Evolutionary conservation across 805 yeast genomes (phyloP).

Genomic region (Osmozyma mogii): DNA sequence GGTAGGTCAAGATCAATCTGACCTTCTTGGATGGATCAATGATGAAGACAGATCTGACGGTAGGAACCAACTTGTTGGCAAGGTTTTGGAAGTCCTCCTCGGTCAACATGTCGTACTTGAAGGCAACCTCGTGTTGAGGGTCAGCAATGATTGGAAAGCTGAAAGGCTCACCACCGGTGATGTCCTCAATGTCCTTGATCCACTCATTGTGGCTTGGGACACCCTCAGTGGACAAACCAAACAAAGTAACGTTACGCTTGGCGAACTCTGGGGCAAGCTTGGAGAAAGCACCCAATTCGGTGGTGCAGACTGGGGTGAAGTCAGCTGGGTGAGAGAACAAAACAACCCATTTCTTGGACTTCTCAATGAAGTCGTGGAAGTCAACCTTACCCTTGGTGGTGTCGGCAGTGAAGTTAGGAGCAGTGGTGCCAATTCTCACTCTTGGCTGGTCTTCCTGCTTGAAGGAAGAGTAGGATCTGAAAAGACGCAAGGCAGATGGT

Average conservation of each 20-base stretch:
- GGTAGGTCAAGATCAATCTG: slow-evolving; percentile 58
- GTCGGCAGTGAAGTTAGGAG: slow-evolving; percentile 60
- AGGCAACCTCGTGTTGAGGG: slow-evolving; percentile 51
- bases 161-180: slow-evolving; percentile 44
- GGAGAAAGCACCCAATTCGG: slow-evolving; percentile 72
- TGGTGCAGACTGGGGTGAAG: slow-evolving; percentile 74
- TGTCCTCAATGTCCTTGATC: slow-evolving; percentile 67
- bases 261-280: slow-evolving; percentile 62
- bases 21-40: slow-evolving; percentile 62
- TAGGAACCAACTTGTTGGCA: slow-evolving; percentile 55
- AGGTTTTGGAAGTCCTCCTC: slow-evolving; percentile 61
- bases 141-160: slow-evolving; percentile 67
- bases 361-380: slow-evolving; percentile 56
- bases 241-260: slow-evolving; percentile 55
- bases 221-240: slow-evolving; percentile 62
- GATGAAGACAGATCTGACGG: slow-evolving; percentile 64
- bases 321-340: slow-evolving; percentile 73
- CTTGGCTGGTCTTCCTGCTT: slow-evolving; percentile 34
- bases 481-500: slow-evolving; percentile 6
- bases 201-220: slow-evolving; percentile 55
- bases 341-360: slow-evolving; percentile 46
- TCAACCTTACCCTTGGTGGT: slow-evolving; percentile 57
- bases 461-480: slow-evolving; percentile 23
- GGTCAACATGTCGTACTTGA: slow-evolving; percentile 62
- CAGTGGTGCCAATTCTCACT: slow-evolving; percentile 50